Conservation (phyloP, 306 rosid genomes). For the Rubus idaeus region DNA sequence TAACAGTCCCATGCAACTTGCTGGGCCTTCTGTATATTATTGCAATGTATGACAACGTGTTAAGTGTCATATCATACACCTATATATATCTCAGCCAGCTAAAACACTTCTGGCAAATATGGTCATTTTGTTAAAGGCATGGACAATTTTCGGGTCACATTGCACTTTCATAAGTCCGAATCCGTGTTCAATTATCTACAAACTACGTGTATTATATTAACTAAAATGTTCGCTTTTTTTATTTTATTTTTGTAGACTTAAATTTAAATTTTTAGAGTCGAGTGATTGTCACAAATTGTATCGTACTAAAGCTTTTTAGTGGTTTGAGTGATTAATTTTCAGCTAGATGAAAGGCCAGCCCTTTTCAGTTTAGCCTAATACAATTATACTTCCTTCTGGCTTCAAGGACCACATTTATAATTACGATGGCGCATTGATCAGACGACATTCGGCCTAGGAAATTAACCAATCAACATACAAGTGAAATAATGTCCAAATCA, state of each 20-base stretch:
- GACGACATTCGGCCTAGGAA: conserved; percentile 13
- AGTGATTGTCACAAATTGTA: neutral
- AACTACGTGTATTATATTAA: neutral
- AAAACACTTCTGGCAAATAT: conserved; percentile 40
- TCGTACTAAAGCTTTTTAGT: neutral
- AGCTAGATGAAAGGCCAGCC: neutral
- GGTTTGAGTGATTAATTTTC: neutral
- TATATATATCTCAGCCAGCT: conserved; percentile 45
- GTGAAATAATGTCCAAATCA: conserved; percentile 29
- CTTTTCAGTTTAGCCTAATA: neutral
- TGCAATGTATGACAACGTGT: neutral
- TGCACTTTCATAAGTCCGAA: conserved; percentile 4
- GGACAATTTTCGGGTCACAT: conserved; percentile 6
- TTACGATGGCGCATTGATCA: conserved; percentile 21
- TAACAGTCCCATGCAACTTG: neutral
- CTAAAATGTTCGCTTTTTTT: neutral
- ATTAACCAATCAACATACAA: conserved; percentile 8
- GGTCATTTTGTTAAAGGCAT: neutral
- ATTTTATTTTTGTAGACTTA: neutral
- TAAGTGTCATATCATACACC: conserved; percentile 35
- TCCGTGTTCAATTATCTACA: neutral
- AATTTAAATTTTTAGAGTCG: accelerated
- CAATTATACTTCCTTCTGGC: conserved; percentile 18
- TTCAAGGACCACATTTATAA: conserved; percentile 31
- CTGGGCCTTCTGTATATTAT: conserved; percentile 28